phyloP scores from a whole-genome alignment of 768 basidiomycete species.

The Strobilomyces echinocephalus region DNA sequence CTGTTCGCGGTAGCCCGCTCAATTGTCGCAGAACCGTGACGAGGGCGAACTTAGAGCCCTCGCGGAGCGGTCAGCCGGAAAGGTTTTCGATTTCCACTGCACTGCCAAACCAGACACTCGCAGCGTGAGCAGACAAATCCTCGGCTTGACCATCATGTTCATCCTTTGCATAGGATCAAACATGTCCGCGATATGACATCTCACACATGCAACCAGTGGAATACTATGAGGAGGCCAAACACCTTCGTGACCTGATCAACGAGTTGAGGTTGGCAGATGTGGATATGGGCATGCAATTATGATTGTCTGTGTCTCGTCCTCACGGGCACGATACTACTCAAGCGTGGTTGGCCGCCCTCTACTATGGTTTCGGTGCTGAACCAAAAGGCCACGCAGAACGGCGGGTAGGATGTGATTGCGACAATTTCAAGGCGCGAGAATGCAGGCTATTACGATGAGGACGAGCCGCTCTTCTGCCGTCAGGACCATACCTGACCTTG shows the following conservation, averaged over 20 bases:
- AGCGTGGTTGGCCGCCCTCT: not conserved
- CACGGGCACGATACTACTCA: conserved; percentile 2
- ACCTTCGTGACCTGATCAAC: no score
- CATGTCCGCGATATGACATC: conserved; percentile 80
- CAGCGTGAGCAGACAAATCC: conserved; percentile 49
- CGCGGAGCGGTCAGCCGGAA: conserved; percentile 61
- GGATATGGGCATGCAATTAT: not conserved
- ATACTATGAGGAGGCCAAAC: no score
- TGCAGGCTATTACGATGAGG: no score
- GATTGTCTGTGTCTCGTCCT: conserved; percentile 1
- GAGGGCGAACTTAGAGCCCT: conserved; percentile 54
- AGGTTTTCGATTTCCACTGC: conserved; percentile 77
- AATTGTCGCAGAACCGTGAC: conserved; percentile 41
- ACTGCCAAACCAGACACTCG: conserved; percentile 84
- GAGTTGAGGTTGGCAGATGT: conserved; percentile 45
- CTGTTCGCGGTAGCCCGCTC: not conserved
- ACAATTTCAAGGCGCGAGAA: no score
- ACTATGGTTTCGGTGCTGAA: not conserved
- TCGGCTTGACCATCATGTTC: not conserved
- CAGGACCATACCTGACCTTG: no score
- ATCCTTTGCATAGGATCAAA: conserved; percentile 54
- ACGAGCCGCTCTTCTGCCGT: no score
- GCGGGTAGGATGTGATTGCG: no score
- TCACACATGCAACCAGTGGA: conserved; percentile 43
- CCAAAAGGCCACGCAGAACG: no score